phyloP scores from a whole-genome alignment of 1,284 basidiomycete genomes.

The Abortiporus biennis region DNA sequence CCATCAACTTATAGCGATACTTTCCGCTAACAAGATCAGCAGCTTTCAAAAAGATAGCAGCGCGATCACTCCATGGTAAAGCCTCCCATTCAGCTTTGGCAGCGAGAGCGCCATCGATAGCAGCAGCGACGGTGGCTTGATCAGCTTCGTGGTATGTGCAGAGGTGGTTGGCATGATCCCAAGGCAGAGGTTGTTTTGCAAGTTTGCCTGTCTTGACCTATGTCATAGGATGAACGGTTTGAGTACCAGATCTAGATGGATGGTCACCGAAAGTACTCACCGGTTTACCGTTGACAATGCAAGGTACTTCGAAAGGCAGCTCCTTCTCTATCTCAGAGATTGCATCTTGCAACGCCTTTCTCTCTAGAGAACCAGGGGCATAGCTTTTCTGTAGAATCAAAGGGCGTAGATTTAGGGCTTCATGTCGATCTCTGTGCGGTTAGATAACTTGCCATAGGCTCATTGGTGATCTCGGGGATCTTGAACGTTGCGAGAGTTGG shows the following conservation, averaged over 20 bases:
- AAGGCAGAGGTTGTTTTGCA: conserved; percentile 77
- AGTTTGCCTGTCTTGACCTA: conserved; percentile 84
- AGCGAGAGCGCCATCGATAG: conserved; percentile 85
- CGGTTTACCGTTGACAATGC: conserved; percentile 86
- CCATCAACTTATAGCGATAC: conserved; percentile 92
- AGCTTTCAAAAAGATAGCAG: conserved; percentile 96
- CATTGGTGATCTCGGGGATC: conserved; percentile 81
- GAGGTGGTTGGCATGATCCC: conserved; percentile 77
- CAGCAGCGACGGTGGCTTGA: conserved; percentile 64
- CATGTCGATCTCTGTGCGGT: background rate
- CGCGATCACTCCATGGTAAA: conserved; percentile 94
- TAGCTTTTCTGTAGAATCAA: conserved; percentile 46
- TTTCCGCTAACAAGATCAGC: conserved; percentile 93
- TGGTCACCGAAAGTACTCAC: conserved; percentile 36
- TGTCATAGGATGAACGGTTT: background rate
- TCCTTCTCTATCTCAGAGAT: conserved; percentile 77
- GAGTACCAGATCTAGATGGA: conserved; percentile 3
- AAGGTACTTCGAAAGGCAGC: conserved; percentile 88
- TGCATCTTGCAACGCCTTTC: conserved; percentile 71
- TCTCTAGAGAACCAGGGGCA: conserved; percentile 76
- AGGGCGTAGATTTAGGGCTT: too few relatives aligned
- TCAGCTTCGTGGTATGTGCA: conserved; percentile 91
- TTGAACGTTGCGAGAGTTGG: conserved; percentile 79
- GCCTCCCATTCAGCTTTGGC: conserved; percentile 90
- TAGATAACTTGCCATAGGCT: conserved; percentile 70